Conservation (phyloP, 345 rosid genomes). For the Raphanus raphanistrum region DNA sequence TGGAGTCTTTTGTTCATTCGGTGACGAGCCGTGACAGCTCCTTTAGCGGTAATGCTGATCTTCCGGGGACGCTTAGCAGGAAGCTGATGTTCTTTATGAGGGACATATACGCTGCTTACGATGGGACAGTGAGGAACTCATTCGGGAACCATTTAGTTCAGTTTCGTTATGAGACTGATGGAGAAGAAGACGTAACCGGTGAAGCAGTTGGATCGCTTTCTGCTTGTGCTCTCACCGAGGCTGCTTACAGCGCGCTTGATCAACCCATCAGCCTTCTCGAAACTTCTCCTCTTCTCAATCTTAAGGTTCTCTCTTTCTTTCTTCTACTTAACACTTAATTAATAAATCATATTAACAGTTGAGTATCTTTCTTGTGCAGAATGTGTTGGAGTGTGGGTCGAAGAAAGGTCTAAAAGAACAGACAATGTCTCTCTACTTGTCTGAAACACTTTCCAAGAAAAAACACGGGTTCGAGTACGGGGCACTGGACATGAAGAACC, state of each 20-base stretch:
- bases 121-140: conserved; percentile 82
- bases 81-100: conserved; percentile 89
- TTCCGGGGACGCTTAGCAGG: conserved; percentile 84
- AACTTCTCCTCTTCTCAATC: conserved; percentile 38
- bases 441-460: conserved; percentile 63
- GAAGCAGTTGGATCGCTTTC: conserved; percentile 80
- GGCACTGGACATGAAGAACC: conserved; percentile 70
- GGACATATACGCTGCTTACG: conserved; percentile 68
- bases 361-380: conserved; percentile 43
- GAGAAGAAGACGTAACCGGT: conserved; percentile 51
- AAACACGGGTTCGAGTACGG: conserved; percentile 90
- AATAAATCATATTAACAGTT: neutral
- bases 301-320: conserved; percentile 36
- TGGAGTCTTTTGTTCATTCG: conserved; percentile 83
- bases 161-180: conserved; percentile 55
- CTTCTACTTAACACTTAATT: neutral
- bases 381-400: conserved; percentile 79
- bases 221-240: conserved; percentile 88
- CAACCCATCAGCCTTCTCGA: conserved; percentile 86
- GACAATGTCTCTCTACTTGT: conserved; percentile 67
- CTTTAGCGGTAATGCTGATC: conserved; percentile 92
- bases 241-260: conserved; percentile 94
- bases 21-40: conserved; percentile 80
- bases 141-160: conserved; percentile 81
- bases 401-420: conserved; percentile 56